Conservation (phyloP, 768 basidiomycete genomes). For the Boletus patriciae region DNA sequence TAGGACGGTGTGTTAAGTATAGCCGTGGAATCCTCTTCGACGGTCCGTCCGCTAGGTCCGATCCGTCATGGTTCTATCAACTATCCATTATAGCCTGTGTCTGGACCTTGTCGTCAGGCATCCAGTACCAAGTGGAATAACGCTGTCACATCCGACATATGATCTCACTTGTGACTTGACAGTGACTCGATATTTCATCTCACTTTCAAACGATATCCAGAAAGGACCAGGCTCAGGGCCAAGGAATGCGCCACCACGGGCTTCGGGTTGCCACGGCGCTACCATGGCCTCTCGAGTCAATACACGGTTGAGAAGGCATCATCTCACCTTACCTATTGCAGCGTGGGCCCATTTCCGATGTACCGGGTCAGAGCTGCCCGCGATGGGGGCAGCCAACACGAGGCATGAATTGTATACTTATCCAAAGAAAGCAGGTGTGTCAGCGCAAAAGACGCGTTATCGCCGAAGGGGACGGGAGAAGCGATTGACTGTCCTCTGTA, state of each 20-base stretch:
- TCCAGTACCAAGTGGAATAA: not conserved
- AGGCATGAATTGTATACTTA: slow-evolving; percentile 8
- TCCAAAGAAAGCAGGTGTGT: slow-evolving; percentile 1
- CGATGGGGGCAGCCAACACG: slow-evolving; percentile 13
- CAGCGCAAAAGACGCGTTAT: slow-evolving; percentile 12
- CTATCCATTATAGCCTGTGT: no score
- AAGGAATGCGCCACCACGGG: slow-evolving; percentile 1
- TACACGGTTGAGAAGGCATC: slow-evolving; percentile 9
- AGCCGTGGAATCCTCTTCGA: not conserved
- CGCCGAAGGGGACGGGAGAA: slow-evolving; percentile 15
- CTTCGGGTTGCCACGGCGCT: slow-evolving; percentile 10
- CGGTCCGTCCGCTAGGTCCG: not conserved
- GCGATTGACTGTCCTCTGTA: slow-evolving; percentile 18
- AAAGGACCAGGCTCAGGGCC: not conserved
- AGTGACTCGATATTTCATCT: slow-evolving; percentile 2
- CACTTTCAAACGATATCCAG: not conserved
- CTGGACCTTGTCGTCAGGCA: not conserved
- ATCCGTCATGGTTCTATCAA: not conserved
- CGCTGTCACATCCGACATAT: not conserved
- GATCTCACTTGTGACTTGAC: not conserved
- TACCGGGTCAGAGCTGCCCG: slow-evolving; percentile 17
- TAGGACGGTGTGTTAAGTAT: slow-evolving; percentile 13
- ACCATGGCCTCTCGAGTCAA: slow-evolving; percentile 15
- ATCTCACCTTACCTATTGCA: slow-evolving; percentile 9
- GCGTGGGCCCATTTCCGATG: slow-evolving; percentile 5